phyloP scores from a whole-genome alignment of 2,329 filamentous ascomycete genomes.

The Myriosclerotinia scirpicola region DNA sequence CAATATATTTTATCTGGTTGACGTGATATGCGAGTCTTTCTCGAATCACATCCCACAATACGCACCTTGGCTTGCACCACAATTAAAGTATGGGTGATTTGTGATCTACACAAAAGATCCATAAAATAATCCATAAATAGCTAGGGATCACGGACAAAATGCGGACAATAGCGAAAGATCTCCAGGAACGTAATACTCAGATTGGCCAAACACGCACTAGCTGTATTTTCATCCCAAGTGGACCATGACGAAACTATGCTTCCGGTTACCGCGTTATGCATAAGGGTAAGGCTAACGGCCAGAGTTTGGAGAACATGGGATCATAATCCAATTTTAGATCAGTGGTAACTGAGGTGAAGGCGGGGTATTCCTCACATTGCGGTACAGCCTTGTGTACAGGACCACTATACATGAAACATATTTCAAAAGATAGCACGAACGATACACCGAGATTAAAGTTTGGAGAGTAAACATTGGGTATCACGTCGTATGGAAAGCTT shows the following conservation, averaged over 20 bases:
- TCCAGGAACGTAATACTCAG: conserved; percentile 19
- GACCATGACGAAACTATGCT: conserved; percentile 2
- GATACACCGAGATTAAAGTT: neutral
- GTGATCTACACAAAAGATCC: neutral
- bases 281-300: neutral
- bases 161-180: conserved; percentile 3
- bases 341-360: neutral
- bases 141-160: neutral
- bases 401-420: neutral
- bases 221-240: neutral
- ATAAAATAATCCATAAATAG: conserved; percentile 13
- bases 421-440: neutral
- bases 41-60: neutral
- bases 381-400: neutral
- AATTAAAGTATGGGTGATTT: neutral
- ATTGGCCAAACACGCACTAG: neutral
- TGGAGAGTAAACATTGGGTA: neutral
- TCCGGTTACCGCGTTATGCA: neutral
- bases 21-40: neutral
- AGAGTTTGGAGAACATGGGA: neutral
- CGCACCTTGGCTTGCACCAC: neutral
- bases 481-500: neutral
- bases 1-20: neutral
- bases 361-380: neutral
- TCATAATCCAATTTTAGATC: neutral